Conservation (phyloP, 2,329 filamentous ascomycete genomes). For the Pezicula radicicola region DNA sequence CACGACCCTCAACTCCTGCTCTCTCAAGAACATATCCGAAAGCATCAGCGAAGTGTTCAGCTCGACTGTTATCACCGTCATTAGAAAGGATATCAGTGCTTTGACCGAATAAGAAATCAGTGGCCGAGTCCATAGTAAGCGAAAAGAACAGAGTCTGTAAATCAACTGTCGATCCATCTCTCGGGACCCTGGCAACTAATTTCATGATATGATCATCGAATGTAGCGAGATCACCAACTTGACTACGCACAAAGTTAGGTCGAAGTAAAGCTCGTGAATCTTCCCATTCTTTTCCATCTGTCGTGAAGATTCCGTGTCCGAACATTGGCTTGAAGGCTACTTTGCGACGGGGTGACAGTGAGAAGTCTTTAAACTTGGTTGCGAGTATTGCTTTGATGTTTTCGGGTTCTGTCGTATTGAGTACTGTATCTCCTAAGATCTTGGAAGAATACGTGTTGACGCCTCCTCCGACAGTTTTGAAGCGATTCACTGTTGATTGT, state of each 20-base stretch:
- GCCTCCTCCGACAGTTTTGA: conserved; percentile 16
- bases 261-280: conserved; percentile 49
- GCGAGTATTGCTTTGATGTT: conserved; percentile 57
- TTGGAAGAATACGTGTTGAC: not conserved
- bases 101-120: conserved; percentile 65
- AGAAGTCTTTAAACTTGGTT: conserved; percentile 53
- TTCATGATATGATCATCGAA: conserved; percentile 59
- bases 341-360: conserved; percentile 42
- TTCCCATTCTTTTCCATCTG: conserved; percentile 51
- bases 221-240: conserved; percentile 46
- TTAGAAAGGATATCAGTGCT: conserved; percentile 41
- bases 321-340: conserved; percentile 42
- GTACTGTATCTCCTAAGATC: not conserved
- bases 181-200: conserved; percentile 56
- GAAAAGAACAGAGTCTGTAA: conserved; percentile 62
- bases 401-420: conserved; percentile 40
- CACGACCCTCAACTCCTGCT: conserved; percentile 20
- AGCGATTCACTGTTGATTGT: conserved; percentile 29
- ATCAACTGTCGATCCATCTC: conserved; percentile 51
- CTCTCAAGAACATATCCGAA: conserved; percentile 31
- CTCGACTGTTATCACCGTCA: conserved; percentile 6
- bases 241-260: conserved; percentile 48
- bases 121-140: conserved; percentile 64
- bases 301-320: conserved; percentile 54
- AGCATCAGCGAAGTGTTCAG: conserved; percentile 28